Evolutionary conservation across 1,284 basidiomycete species (phyloP), one percentile per base, ranked within the genome.

Genomic region (Pseudozyma hubeiensis): DNA sequence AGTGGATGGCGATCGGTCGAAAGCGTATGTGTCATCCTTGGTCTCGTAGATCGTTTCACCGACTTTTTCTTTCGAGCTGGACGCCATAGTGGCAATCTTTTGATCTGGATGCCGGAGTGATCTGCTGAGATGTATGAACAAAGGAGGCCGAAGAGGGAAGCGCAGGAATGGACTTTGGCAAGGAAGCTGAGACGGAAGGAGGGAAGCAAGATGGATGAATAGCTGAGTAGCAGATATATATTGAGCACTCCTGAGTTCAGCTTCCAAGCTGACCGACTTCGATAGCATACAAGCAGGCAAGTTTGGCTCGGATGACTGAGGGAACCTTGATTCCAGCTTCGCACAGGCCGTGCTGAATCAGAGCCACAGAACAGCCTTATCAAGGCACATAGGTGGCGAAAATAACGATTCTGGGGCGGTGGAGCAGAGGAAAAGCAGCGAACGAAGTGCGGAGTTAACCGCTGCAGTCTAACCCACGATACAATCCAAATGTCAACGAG

Each of bases 51-150:
- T 40, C 40, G 37, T 49, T 2, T 55, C 51, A 7, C 4, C 16
- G 31, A 47, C n/a, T 37, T 65, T 65, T 24, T 60, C 64, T n/a
- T 65, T 65, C 0, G 63, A 54, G 7, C 37, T 34, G n/a, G 51
- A 37, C 14, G 63, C 30, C 63, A 64, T 64, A 1, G 14, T 64
- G 43, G 24, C 17, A 6, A 47, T 5, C 4, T 16, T 9, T 33
- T 6, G 7, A 16, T 41, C 16, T 7, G 14, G 40, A 16, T 14
- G 17, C 34, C 30, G 35, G 44, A 24, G 39, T n/a, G 41, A 44
- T 41, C 19, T 17, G 39, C 9, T 19, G 33, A 10, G 10, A 41
- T 13, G 17, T 31, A 35, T 14, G 35, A 16, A 29, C 11, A 31
- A 29, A 33, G 17, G 31, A 50, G n/a, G 16, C 6, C 50, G n/a